phyloP scores from a whole-genome alignment of 306 rosid genomes.

The Morella rubra region DNA sequence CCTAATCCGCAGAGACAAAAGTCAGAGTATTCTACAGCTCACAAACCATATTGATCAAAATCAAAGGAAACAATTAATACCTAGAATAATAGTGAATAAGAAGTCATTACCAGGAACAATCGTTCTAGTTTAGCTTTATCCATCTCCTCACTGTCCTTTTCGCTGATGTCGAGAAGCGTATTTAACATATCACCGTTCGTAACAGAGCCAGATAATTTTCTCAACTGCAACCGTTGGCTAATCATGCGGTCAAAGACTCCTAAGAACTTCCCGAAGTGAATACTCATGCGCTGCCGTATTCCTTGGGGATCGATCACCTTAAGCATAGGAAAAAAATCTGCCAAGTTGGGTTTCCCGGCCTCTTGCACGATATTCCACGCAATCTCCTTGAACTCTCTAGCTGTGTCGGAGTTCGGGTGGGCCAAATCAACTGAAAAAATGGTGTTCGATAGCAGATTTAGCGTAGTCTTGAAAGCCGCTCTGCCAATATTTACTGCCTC shows the following conservation, averaged over 20 bases:
- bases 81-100: not conserved
- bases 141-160: slow-evolving; percentile 34
- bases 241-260: slow-evolving; percentile 18
- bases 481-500: slow-evolving; percentile 24
- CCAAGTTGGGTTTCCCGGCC: slow-evolving; percentile 38
- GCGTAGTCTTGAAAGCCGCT: slow-evolving; percentile 20
- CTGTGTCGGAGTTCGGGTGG: not conserved
- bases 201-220: slow-evolving; percentile 6
- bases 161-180: slow-evolving; percentile 35
- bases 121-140: slow-evolving; percentile 23
- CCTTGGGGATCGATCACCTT: slow-evolving; percentile 32
- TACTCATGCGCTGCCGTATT: not conserved
- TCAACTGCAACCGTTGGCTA: slow-evolving; percentile 31
- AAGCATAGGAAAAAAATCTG: slow-evolving; percentile 36
- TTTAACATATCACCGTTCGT: slow-evolving; percentile 36
- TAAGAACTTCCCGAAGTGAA: not conserved
- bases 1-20: too few species aligned
- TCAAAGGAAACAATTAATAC: not conserved
- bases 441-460: slow-evolving; percentile 39
- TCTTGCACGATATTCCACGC: slow-evolving; percentile 19
- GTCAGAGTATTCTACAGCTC: too few species aligned
- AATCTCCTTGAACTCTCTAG: slow-evolving; percentile 26
- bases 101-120: slow-evolving; percentile 29
- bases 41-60: too few species aligned
- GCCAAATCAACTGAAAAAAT: slow-evolving; percentile 32